Conservation (phyloP, 331 rosid species). For the Spiraea crenata region DNA sequence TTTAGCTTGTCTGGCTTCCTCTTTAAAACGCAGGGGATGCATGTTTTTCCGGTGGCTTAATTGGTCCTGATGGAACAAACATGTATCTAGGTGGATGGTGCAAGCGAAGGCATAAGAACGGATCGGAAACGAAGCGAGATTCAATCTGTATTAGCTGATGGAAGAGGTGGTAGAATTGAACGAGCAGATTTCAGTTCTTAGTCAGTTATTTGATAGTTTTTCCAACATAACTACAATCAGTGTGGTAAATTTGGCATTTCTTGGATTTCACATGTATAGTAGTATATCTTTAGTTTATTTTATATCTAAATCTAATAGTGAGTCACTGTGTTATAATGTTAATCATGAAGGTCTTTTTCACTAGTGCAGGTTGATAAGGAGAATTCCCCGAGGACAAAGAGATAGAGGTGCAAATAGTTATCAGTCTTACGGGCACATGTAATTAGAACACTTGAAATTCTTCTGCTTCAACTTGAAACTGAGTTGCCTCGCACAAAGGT, state of each 20-base stretch:
- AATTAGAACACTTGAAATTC: conserved; percentile 53
- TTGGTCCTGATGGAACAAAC: conserved; percentile 85
- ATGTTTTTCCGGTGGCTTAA: conserved; percentile 82
- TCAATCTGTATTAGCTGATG: conserved; percentile 75
- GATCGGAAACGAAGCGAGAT: conserved; percentile 38
- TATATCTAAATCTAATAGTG: not conserved
- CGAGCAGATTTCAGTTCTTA: conserved; percentile 49
- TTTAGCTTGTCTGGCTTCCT: not conserved
- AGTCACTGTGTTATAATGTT: not conserved
- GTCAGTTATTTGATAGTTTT: conserved; percentile 17
- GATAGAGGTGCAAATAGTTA: conserved; percentile 37
- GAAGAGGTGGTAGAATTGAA: conserved; percentile 84
- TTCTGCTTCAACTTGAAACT: not conserved
- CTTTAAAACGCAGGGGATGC: conserved; percentile 35
- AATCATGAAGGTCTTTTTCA: not conserved
- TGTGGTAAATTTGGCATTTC: conserved; percentile 2
- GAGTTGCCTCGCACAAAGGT: not conserved
- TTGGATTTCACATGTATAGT: not conserved
- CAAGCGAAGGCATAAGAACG: conserved; percentile 57
- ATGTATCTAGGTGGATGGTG: conserved; percentile 91
- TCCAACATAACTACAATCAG: not conserved
- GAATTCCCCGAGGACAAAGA: conserved; percentile 45
- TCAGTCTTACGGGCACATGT: conserved; percentile 54
- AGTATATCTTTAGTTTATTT: not conserved
- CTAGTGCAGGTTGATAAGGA: conserved; percentile 44